A percentile compares a stretch with the other conserved stretches of the same genome.
These are phyloP conservation scores for Fusarium sp. DNA, from an alignment of 2,329 filamentous ascomycete species.

Conservation along the genomic window DNA sequence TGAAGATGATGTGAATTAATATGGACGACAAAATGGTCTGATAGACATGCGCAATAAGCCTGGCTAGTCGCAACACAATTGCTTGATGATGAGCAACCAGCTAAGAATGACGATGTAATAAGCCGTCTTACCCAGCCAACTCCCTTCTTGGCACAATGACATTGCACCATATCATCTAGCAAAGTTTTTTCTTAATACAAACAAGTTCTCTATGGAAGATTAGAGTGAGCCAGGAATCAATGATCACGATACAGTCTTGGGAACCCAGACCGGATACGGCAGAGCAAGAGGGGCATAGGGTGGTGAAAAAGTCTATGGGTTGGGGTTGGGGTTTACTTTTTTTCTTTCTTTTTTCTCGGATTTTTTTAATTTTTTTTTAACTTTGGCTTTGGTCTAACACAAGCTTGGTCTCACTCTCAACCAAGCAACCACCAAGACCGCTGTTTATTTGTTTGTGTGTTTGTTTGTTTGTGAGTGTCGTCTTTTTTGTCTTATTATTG, in stretches of 20 bases:
- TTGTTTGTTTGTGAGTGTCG: constrained; percentile 18
- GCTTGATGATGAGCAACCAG: constrained; percentile 47
- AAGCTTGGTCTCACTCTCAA: constrained; percentile 28
- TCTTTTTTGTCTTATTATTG: constrained; percentile 11
- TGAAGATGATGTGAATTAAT: constrained; percentile 16
- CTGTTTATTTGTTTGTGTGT: constrained; percentile 23
- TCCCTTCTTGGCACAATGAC: constrained; percentile 25
- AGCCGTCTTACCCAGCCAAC: constrained; percentile 24
- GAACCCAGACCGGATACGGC: constrained; percentile 30
- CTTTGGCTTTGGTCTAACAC: constrained; percentile 35
- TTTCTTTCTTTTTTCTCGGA: constrained; percentile 1
- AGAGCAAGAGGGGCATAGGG: constrained; percentile 25
- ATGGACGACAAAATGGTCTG: constrained; percentile 12
- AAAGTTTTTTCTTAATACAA: constrained; percentile 28
- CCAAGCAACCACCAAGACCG: constrained; percentile 14
- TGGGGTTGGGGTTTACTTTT: constrained; percentile 20
- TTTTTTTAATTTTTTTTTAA: constrained; percentile 10
- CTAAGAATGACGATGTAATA: constrained; percentile 48
- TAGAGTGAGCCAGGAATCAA: constrained; percentile 23
- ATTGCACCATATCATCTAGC: constrained; percentile 7
- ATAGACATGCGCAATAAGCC: constrained; percentile 19
- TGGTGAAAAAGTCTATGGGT: constrained; percentile 42
- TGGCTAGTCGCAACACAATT: constrained; percentile 17
- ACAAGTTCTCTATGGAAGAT: constrained; percentile 10
- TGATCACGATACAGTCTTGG: constrained; percentile 20